Conservation (phyloP, 2,329 filamentous ascomycete species). For the Alternaria sp. region DNA sequence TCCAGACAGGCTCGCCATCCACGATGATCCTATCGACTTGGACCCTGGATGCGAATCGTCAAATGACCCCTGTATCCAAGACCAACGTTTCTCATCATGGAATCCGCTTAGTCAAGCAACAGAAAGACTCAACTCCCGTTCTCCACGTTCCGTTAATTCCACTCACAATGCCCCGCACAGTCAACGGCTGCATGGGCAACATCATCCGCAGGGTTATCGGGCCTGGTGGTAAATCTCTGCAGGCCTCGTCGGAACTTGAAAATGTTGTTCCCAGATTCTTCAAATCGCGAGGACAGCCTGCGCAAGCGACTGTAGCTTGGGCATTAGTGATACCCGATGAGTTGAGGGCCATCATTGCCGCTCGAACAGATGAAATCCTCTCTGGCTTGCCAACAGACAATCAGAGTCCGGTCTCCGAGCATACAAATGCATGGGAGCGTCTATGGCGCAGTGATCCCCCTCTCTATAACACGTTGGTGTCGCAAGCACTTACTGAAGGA, state of each 20-base stretch:
- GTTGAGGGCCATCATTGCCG: not conserved
- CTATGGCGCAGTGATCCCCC: constrained; percentile 31
- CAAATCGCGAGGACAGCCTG: constrained; percentile 47
- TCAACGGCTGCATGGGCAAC: constrained; percentile 75
- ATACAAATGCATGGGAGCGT: constrained; percentile 14
- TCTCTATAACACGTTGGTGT: constrained; percentile 27
- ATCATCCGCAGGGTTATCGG: constrained; percentile 71
- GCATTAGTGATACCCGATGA: constrained; percentile 66
- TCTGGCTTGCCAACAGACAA: not conserved
- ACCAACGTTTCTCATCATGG: constrained; percentile 22
- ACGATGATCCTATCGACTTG: constrained; percentile 38
- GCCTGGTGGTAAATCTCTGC: constrained; percentile 52
- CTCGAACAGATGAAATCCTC: constrained; percentile 15
- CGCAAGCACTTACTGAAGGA: constrained; percentile 32
- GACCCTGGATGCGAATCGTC: constrained; percentile 6
- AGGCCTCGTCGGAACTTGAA: constrained; percentile 77
- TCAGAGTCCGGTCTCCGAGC: not conserved
- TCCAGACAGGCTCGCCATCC: constrained; percentile 66
- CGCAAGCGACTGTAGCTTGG: constrained; percentile 70
- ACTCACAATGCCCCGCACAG: constrained; percentile 66
- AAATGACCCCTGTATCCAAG: constrained; percentile 16
- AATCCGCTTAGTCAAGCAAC: constrained; percentile 12
- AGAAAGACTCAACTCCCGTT: constrained; percentile 1
- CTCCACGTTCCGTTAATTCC: constrained; percentile 63
- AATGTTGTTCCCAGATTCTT: constrained; percentile 66